A percentile compares a stretch with the other conserved stretches of the same genome.
Conservation (phyloP, 257 asterid genomes). For the Leptodermis oblonga region DNA sequence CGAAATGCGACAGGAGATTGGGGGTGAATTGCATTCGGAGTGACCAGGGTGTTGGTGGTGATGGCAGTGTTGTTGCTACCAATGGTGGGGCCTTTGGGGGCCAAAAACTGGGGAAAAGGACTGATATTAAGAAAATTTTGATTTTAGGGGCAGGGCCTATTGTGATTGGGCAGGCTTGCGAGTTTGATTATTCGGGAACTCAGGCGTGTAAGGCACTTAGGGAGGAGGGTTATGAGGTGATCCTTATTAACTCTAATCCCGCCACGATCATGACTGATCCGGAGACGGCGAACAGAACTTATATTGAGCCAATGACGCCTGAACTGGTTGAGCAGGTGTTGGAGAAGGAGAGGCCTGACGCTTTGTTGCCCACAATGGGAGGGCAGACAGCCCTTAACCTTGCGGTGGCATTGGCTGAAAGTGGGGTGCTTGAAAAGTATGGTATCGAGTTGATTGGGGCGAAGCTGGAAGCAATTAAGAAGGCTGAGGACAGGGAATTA, state of each 20-base stretch:
- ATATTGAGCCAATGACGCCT: constrained; percentile 96
- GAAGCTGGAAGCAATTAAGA: constrained; percentile 88
- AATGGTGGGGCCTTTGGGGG: constrained; percentile 28
- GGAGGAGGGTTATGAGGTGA: constrained; percentile 95
- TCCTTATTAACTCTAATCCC: constrained; percentile 87
- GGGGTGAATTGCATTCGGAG: constrained; percentile 21
- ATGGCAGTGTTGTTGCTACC: constrained; percentile 9
- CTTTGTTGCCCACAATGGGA: constrained; percentile 94
- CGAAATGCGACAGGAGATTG: constrained; percentile 20
- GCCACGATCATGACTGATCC: constrained; percentile 99
- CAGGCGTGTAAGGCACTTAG: constrained; percentile 98
- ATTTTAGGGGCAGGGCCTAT: constrained; percentile 98
- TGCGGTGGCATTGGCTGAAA: constrained; percentile 89
- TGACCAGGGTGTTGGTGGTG: constrained; percentile 22
- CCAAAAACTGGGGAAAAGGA: constrained; percentile 54
- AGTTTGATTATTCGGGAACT: constrained; percentile 96
- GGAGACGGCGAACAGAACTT: constrained; percentile 82
- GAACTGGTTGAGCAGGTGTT: constrained; percentile 94
- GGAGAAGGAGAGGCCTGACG: constrained; percentile 93
- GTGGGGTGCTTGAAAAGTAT: constrained; percentile 88
- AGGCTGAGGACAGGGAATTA: constrained; percentile 95
- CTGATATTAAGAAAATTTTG: constrained; percentile 83
- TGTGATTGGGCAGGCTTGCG: constrained; percentile 97
- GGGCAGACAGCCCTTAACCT: constrained; percentile 98
- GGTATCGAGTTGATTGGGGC: constrained; percentile 98